These are phyloP conservation scores for Chaetomium strumarium DNA, from an alignment of 2,329 filamentous ascomycete species.

Conservation along the genomic window DNA sequence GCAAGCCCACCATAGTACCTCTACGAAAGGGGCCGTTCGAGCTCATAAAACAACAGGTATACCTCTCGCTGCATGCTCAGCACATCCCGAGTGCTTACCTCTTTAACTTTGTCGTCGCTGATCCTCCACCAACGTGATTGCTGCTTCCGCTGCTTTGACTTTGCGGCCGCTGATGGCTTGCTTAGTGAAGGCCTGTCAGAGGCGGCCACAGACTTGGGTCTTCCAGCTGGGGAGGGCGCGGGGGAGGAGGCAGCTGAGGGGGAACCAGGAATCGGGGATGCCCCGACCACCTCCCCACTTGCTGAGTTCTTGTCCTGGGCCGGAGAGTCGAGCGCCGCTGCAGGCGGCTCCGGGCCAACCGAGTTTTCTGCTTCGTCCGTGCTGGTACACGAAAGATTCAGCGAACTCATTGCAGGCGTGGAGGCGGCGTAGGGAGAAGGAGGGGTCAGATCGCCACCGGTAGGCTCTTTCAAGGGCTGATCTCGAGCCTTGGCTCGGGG, in stretches of 20 bases:
- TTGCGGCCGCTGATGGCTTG: constrained; percentile 16
- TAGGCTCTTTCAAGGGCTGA: constrained; percentile 32
- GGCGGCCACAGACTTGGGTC: constrained; percentile 23
- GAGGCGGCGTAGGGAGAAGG: constrained; percentile 11
- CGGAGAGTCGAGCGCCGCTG: constrained; percentile 24
- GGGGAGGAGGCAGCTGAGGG: constrained; percentile 37
- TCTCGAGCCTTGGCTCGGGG: constrained; percentile 37
- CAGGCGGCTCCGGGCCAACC: not conserved
- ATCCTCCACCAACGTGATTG: constrained; percentile 93
- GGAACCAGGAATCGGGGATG: constrained; percentile 50
- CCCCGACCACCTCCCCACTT: constrained; percentile 52
- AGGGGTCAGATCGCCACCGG: constrained; percentile 23
- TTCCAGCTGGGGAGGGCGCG: constrained; percentile 30
- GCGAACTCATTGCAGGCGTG: not conserved
- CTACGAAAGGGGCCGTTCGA: constrained; percentile 48
- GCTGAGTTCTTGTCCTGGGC: constrained; percentile 39
- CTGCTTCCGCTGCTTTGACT: constrained; percentile 44
- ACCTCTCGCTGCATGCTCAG: constrained; percentile 92
- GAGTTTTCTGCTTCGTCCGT: not conserved
- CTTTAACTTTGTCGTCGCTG: constrained; percentile 93
- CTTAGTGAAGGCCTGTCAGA: not conserved
- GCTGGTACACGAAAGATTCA: too few relatives aligned
- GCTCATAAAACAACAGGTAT: constrained; percentile 92
- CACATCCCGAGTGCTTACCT: constrained; percentile 87
- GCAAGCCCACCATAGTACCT: not conserved